Percentiles rank a stretch among this genome's conserved stretches.
phyloP scores from a whole-genome alignment of 108 stramenopile species.

The Cyclotella choctawhatcheeana region DNA sequence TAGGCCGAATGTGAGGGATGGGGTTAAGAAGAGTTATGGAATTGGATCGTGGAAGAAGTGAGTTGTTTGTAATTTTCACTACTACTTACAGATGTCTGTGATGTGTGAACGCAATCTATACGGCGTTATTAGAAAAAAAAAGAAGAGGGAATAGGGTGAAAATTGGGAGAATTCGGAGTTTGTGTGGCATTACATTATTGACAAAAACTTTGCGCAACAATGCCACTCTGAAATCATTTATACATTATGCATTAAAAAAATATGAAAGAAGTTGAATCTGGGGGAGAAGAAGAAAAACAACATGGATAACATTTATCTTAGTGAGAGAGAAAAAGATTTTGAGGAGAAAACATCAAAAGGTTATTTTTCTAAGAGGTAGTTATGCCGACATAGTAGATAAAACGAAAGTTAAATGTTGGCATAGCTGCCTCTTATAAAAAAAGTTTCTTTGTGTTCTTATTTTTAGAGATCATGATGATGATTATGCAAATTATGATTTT shows the following conservation, averaged over 20 bases:
- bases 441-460: not conserved
- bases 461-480: not conserved
- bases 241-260: not conserved
- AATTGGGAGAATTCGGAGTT: no score
- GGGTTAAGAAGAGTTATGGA: slow-evolving; percentile 16
- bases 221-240: not conserved
- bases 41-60: slow-evolving; percentile 37
- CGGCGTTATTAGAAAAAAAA: not conserved
- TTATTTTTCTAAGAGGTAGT: slow-evolving; percentile 14
- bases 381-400: slow-evolving; percentile 3
- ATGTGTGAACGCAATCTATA: no score
- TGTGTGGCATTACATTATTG: not conserved
- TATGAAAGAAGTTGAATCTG: not conserved
- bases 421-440: slow-evolving; percentile 18
- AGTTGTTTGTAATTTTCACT: not conserved
- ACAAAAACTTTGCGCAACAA: slow-evolving; percentile 1
- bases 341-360: no score
- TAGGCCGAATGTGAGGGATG: not conserved
- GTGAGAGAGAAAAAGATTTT: no score
- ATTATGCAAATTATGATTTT: not conserved
- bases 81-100: not conserved
- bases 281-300: not conserved
- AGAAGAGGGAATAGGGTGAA: not conserved
- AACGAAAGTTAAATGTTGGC: slow-evolving; percentile 5
- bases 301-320: no score